Evolutionary conservation across 192 early-diverging fungal genomes (phyloP).

Genomic region (Allomyces javanicus): DNA sequence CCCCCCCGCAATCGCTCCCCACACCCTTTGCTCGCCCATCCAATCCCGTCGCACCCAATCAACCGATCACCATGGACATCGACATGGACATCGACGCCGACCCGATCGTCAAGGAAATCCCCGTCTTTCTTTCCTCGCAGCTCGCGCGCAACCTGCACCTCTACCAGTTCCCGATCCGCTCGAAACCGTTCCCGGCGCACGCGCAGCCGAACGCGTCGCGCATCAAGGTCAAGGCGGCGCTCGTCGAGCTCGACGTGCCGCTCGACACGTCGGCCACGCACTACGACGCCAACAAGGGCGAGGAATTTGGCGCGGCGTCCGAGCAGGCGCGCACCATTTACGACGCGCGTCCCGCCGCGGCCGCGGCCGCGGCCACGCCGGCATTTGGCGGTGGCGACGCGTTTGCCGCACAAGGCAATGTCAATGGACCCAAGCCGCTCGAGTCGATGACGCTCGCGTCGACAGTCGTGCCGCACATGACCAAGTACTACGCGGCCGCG

Average conservation of each 20-base stretch:
- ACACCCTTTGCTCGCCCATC: no score
- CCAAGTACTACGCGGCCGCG: constrained; percentile 68
- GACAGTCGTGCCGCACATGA: constrained; percentile 48
- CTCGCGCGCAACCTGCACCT: constrained; percentile 51
- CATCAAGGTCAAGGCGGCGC: constrained; percentile 61
- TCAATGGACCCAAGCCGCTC: constrained; percentile 11
- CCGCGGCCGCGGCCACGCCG: constrained; percentile 14
- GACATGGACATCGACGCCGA: constrained; percentile 23
- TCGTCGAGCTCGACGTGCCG: constrained; percentile 69
- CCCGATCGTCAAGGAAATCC: constrained; percentile 50
- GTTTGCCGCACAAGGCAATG: no score
- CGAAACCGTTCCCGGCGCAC: constrained; percentile 19
- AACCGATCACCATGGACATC: neutral
- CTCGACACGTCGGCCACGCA: constrained; percentile 46
- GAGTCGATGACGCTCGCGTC: constrained; percentile 67
- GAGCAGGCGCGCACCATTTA: constrained; percentile 45
- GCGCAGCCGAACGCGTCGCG: constrained; percentile 38
- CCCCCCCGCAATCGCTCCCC: no score
- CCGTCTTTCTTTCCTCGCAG: constrained; percentile 54
- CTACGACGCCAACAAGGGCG: constrained; percentile 61
- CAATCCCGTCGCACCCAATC: no score
- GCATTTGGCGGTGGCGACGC: no score
- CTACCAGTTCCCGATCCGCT: constrained; percentile 63
- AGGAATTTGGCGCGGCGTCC: constrained; percentile 55
- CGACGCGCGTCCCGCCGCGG: constrained; percentile 21